Percentiles rank a stretch among this genome's conserved stretches.
Evolutionary conservation across 2,329 filamentous ascomycete genomes (phyloP).

Genomic region (Fusarium stilboides): DNA sequence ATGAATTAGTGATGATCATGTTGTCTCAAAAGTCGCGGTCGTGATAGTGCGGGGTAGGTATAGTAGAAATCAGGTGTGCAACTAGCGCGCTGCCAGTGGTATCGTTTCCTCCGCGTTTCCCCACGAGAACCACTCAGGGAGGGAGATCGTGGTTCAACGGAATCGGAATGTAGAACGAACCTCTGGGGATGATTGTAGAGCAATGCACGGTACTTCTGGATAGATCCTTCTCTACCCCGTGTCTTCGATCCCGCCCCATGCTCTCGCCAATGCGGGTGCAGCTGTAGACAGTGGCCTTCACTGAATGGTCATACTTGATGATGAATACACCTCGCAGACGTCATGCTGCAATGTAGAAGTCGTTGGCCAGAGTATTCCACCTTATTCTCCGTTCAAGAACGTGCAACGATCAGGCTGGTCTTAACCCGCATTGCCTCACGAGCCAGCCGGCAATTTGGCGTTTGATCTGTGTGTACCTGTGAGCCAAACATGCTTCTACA

Average conservation of each 20-base stretch:
- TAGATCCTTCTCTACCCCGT: constrained; percentile 12
- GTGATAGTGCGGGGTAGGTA: background rate
- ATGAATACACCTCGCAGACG: constrained; percentile 5
- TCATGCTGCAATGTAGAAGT: background rate
- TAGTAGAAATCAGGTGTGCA: constrained; percentile 8
- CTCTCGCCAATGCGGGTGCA: constrained; percentile 10
- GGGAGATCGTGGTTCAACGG: constrained; percentile 28
- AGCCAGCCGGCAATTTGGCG: background rate
- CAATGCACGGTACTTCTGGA: constrained; percentile 3
- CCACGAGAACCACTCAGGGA: constrained; percentile 40
- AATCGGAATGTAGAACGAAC: constrained; percentile 19
- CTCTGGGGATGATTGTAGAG: constrained; percentile 22
- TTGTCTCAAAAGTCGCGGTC: constrained; percentile 3
- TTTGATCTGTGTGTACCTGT: background rate
- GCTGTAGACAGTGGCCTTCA: constrained; percentile 23
- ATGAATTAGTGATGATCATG: constrained; percentile 12
- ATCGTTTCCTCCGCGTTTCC: constrained; percentile 30
- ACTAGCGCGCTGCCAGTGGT: background rate
- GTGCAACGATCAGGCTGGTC: background rate
- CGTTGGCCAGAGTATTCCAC: background rate
- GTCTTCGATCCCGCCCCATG: constrained; percentile 21
- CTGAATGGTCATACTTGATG: background rate
- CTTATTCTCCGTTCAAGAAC: background rate
- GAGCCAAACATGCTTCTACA: background rate
- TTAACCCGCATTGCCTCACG: background rate